Evolutionary conservation across 2,329 filamentous ascomycete genomes (phyloP), one percentile per base, ranked within the genome.

Genomic region (Hypoxylon sp.): DNA sequence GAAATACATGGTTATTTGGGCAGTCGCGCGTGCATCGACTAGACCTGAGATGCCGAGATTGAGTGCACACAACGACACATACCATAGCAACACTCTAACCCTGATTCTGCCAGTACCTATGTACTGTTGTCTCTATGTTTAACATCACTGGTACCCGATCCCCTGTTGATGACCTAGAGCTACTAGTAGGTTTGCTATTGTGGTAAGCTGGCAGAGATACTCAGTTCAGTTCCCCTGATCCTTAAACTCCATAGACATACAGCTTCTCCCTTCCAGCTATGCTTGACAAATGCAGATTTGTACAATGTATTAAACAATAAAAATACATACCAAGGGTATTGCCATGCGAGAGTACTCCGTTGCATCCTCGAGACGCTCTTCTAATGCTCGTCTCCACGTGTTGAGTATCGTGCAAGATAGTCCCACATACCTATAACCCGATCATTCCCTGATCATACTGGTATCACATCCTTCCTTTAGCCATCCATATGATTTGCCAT

Each of bases 311-410:
- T 73, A 73, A 66, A 72, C 61, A 70, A 61, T 71, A 72, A 72
- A 72, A 71, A 64, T 72, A 73, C 74, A 73, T 70, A 69, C 73
- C 66, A 72, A 66, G 74, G 74, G 75, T 75, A 76, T 76, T 73
- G 70, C 64, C 68, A 69, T 74, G 63, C 71, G 66, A 44, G 44
- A 64, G 54, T 40, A 50, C 56, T 61, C 51, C 56, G 59, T 50
- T 61, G 53, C 64, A 48, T 54, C 50, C 56, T 63, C 55, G 56
- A 63, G 42, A 61, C 62, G 33, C 46, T 64, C 64, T 63, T 69
- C 56, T 68, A 69, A 68, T 60, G 44, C 63, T 48, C 51, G 51
- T 62, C 60, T 60, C 57, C 62, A 49, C 50, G 55, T 67, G 49
- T 66, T 31, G 66, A 71, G 56, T 55, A 51, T 61, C 61, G 49